Evolutionary conservation across 2,329 filamentous ascomycete species (phyloP).

Genomic region (Arthrinium puccinioides): DNA sequence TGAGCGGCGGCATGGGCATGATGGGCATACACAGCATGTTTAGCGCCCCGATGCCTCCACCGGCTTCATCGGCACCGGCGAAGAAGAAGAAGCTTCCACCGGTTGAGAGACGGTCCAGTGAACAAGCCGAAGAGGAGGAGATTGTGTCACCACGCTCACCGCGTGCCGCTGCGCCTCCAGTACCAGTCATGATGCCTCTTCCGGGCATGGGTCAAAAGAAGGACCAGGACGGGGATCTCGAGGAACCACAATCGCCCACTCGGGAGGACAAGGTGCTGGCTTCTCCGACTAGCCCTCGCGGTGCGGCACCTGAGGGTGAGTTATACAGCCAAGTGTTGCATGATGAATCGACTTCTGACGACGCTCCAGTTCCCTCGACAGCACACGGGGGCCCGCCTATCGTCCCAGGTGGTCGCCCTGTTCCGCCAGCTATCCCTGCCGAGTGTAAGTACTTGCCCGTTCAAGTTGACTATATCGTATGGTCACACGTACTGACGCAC

Average conservation of each 20-base stretch:
- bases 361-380: no score
- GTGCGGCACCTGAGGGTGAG: slow-evolving; percentile 18
- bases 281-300: slow-evolving; percentile 19
- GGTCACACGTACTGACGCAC: slow-evolving; percentile 16
- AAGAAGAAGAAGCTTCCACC: slow-evolving; percentile 49
- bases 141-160: slow-evolving; percentile 31
- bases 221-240: slow-evolving; percentile 37
- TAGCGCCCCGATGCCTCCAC: slow-evolving; percentile 55
- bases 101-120: slow-evolving; percentile 34
- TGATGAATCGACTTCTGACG: background rate
- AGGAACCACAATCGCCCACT: no score
- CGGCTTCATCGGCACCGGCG: slow-evolving; percentile 34
- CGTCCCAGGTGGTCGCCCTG: slow-evolving; percentile 42
- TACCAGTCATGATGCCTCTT: slow-evolving; percentile 56
- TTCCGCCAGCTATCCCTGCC: slow-evolving; percentile 49
- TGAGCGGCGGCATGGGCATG: slow-evolving; percentile 80
- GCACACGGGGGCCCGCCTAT: no score
- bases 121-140: slow-evolving; percentile 34
- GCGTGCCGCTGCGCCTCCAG: slow-evolving; percentile 45
- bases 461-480: slow-evolving; percentile 1
- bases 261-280: no score
- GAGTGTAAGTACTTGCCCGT: slow-evolving; percentile 45
- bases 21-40: slow-evolving; percentile 87
- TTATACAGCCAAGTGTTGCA: slow-evolving; percentile 5
- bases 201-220: slow-evolving; percentile 63